Percentiles rank a stretch among this genome's conserved stretches.
Conservation (phyloP, 179 eudicot genomes). For the Vitellaria paradoxa region DNA sequence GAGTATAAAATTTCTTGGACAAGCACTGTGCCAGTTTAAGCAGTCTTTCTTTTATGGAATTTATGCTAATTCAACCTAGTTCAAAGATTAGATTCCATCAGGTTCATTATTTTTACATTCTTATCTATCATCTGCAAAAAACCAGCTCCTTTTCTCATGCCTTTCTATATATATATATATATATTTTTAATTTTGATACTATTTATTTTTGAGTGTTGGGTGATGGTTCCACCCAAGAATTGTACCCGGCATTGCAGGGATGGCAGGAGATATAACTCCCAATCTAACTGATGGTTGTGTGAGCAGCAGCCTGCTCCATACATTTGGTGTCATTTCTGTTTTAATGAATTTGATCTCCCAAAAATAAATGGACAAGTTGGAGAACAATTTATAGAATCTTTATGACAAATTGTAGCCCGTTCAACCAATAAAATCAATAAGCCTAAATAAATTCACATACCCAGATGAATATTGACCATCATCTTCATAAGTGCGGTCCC, state of each 20-base stretch:
- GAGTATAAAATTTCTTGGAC: slow-evolving; percentile 5
- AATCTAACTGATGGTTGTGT: not conserved
- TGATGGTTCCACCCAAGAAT: too few species aligned
- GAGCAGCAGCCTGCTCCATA: not conserved
- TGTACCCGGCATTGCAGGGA: not conserved
- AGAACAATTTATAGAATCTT: not conserved
- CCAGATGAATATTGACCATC: slow-evolving; percentile 84
- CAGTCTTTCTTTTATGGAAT: not conserved
- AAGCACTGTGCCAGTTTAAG: not conserved
- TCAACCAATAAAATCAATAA: not conserved
- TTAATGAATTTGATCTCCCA: not conserved
- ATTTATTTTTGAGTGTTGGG: too few species aligned
- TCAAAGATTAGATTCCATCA: not conserved
- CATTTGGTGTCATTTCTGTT: not conserved
- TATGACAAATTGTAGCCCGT: not conserved
- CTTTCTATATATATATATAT: too few species aligned
- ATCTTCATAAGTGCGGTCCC: slow-evolving; percentile 68
- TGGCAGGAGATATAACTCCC: not conserved
- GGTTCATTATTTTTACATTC: not conserved
- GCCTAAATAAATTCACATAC: slow-evolving; percentile 32
- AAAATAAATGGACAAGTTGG: not conserved
- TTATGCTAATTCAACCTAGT: not conserved
- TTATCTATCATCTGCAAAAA: not conserved
- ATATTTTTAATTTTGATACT: too few species aligned
- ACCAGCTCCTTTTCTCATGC: not conserved